Conservation (phyloP, 805 yeast genomes). For the Lipomyces yamadae region DNA sequence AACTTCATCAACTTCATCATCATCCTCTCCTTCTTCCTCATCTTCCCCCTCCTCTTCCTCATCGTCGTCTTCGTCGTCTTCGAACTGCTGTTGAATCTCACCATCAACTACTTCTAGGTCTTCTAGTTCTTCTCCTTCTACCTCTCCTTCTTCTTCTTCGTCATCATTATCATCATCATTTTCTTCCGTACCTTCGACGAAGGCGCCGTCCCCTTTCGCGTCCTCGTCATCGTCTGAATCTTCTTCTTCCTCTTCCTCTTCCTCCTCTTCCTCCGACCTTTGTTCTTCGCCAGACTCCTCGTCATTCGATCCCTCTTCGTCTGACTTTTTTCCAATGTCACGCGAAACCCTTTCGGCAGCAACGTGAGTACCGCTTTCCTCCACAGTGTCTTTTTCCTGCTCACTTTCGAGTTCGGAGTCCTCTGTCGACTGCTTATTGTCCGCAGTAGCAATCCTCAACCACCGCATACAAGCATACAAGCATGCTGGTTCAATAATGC, state of each 20-base stretch:
- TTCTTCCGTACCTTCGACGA: background rate
- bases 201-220: background rate
- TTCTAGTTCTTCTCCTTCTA: background rate
- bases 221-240: background rate
- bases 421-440: background rate
- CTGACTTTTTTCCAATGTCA: background rate
- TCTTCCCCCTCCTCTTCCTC: background rate
- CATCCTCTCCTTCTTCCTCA: background rate
- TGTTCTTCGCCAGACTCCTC: background rate
- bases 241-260: background rate
- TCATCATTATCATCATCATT: background rate
- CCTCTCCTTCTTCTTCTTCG: background rate
- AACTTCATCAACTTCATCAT: background rate
- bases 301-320: background rate
- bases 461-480: slow-evolving; percentile 33
- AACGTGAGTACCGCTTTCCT: background rate
- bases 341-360: background rate
- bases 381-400: background rate
- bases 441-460: slow-evolving; percentile 17
- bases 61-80: background rate
- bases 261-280: background rate
- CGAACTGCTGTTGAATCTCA: background rate
- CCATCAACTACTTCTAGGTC: too few species aligned
- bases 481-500: slow-evolving; percentile 32
- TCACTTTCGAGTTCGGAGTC: background rate